Base-by-base conservation (phyloP, 352 stramenopile species). In the Phytophthora hybrid region DNA sequence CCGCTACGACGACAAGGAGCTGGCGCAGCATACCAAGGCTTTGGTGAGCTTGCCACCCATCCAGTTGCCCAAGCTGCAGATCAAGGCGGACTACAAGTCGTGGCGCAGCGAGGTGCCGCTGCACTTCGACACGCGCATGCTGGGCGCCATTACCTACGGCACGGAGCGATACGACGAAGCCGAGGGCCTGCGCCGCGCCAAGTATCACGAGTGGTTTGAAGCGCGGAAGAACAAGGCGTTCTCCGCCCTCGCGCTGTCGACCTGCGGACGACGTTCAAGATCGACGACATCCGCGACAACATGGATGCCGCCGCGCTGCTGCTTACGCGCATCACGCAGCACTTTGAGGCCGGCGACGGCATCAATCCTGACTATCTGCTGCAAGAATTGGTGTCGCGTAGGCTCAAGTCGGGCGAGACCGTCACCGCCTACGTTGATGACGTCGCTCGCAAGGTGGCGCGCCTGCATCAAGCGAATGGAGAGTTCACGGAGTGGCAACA, bases 211-310 rank as follows among this genome's bases (percentile, higher is more conserved):
- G 23, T 63, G 57, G 39, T 63, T 37, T 9, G 57, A 54, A 11
- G 13, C 39, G 57, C 37, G 57, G 11, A 63, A 63, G 57, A n/a
- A 53, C 37, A 63, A 63, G 39, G 57, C 21, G 57, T 63, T 63
- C 37, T 63, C 37, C 10, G 41, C 41, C 1, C 41, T 49, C 41
- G 41, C 41, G 41, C 41, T 49, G 41, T 49, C 41, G 41, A 19
- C 2, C 41, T 49, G 41, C 41, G 41, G 11, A 49, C 41, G 41
- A 49, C 41, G 4, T 49, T 49, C 18, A 49, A 49, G 41, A 7
- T 49, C 41, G 41, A 49, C 41, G 41, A 49, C 13, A 49, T 49
- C 41, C 18, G 16, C 14, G 41, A 49, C 16, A 49, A n/a, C 41
- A 49, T 49, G 41, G 41, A 49, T n/a, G 41, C 41, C 13, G 3